Evolutionary conservation across 257 asterid species (phyloP), one percentile per base, ranked within the genome.

Genomic region (Handroanthus guayacan): DNA sequence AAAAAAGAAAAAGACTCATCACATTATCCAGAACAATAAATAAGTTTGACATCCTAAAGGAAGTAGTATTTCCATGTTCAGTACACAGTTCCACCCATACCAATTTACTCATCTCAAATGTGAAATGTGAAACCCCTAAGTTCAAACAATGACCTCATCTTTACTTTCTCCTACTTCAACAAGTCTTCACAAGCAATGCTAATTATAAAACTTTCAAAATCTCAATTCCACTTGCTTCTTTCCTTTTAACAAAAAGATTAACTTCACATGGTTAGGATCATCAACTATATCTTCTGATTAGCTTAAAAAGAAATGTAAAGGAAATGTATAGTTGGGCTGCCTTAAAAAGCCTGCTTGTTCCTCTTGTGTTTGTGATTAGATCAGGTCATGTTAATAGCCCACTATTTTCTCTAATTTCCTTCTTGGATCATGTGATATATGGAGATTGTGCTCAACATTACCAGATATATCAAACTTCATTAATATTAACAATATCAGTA

Each of bases 221-320:
- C 55, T 14, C 55, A 70, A 54, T 25, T 70, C 31, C 18, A 10
- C 41, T 62, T 74, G 16, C 70, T 74, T 74, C 52, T 77, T 50
- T 43, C 9, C 18, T 57, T 9, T 16, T 37, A 43, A 3, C 9
- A 5, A 5, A 5, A 9, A 9, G 64, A 62, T 31, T n/a, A 62
- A 52, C 20, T 54, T 41, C 68, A 58, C 20, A n/a, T 31, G 51
- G 43, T 71, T 10, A 69, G 37, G 57, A 60, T 20, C 63, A 39
- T 9, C 36, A 55, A 39, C 62, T 44, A 43, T 52, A 34, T 65
- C 64, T 45, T 25, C 60, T 55, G 18, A 25, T 9, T 55, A 44
- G 36, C 47, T 52, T 36, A 61, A 55, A 76, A 25, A 25, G 1
- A 25, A 25, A 25, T 25, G 31, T 25, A 25, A 0, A 25, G 13